Evolutionary conservation across 2,329 filamentous ascomycete species (phyloP), one percentile per base, ranked within the genome.

Genomic region (Penicillium polonicum): DNA sequence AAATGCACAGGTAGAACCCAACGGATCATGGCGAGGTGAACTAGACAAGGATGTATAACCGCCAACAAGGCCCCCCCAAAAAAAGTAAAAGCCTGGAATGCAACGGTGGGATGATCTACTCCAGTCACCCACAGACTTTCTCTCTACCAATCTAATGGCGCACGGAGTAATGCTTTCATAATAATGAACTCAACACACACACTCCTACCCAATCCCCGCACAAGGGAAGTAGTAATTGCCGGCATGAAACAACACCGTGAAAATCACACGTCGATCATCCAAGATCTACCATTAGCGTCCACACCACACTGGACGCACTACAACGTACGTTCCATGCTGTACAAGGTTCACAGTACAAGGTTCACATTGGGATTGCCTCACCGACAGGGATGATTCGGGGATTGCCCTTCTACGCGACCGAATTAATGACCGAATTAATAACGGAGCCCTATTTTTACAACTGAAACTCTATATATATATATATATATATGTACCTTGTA

Each of bases 91-190:
- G 15, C 38, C 17, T 45, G 15, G 48, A 45, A 66, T 65, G 64
- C 56, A 63, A 65, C 64, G 45, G 64, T 66, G 41, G 42, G 54
- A 64, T 65, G 60, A 66, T 65, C 61, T 63, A 48, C 42, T 51
- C 27, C 23, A 33, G 38, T 33, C 36, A 48, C 52, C 13, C 31
- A 33, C 12, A 33, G n/a, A 13, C 31, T 8, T 23, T 35, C 25
- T 38, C 8, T 25, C 41, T 38, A 36, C 41, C 51, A 48, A 48
- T 38, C 33, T 8, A 46, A 21, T 21, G 33, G n/a, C n/a, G 10
- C 15, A 39, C 36, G 25, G 27, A 15, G 42, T 38, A 39, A 38
- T 38, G 29, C 38, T 43, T 44, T 19, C 29, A 55, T 29, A 38
- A 15, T 43, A 29, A 46, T 46, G 48, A 39, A 17, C 41, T 33